Percentiles rank a stretch among this genome's conserved stretches.
phyloP scores from a whole-genome alignment of 177 flowering plant species.

The Tripterygium wilfordii region DNA sequence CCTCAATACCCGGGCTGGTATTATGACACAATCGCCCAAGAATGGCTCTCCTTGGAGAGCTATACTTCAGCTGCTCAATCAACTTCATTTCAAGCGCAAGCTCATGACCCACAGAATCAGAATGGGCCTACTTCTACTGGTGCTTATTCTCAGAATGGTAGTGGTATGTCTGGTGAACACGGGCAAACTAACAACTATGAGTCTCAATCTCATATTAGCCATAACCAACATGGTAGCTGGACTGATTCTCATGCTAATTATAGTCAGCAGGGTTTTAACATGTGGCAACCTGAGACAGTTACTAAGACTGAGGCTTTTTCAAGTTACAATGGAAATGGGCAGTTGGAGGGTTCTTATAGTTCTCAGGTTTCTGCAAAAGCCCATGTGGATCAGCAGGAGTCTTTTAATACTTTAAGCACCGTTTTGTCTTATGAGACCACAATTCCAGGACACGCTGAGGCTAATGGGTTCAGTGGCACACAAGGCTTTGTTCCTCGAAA shows the following conservation, averaged over 20 bases:
- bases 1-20: constrained; percentile 96
- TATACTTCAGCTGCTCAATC: constrained; percentile 37
- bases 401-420: constrained; percentile 25
- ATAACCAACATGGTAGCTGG: constrained; percentile 38
- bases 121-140: constrained; percentile 24
- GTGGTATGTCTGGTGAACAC: constrained; percentile 17
- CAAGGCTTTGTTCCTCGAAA: constrained; percentile 36
- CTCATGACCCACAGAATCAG: constrained; percentile 27
- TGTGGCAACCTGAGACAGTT: constrained; percentile 35
- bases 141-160: constrained; percentile 17
- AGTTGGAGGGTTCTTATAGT: constrained; percentile 22
- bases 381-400: constrained; percentile 27
- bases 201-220: constrained; percentile 23
- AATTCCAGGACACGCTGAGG: constrained; percentile 25
- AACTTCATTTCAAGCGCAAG: constrained; percentile 16
- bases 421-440: constrained; percentile 27
- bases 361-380: constrained; percentile 19
- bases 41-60: constrained; percentile 64
- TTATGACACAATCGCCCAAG: constrained; percentile 65
- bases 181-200: constrained; percentile 25
- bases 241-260: constrained; percentile 26
- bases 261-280: constrained; percentile 25
- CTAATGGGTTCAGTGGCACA: constrained; percentile 19
- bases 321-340: constrained; percentile 28
- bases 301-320: constrained; percentile 14